Evolutionary conservation across 768 basidiomycete genomes (phyloP), one percentile per base, ranked within the genome.

Genomic region (Suillus weaverae): DNA sequence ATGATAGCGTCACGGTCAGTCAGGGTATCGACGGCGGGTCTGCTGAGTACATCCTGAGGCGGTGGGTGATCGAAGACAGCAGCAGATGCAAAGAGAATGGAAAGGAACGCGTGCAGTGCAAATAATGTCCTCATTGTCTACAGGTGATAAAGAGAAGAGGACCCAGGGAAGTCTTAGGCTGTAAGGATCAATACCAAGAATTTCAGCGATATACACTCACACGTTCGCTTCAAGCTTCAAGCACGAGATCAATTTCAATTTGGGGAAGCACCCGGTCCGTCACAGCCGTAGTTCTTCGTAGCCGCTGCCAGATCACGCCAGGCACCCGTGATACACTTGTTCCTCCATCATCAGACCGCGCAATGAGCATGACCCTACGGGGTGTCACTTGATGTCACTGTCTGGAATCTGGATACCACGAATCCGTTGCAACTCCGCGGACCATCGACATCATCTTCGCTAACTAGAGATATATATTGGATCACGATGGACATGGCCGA

Each of bases 1-100:
- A 71, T 60, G 11, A 30, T 44, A 1, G 43, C 62, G 14, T 68
- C 62, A 5, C 38, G 56, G 26, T 59, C 38, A 38, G 38, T 13
- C 18, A 59, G 38, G 10, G 30, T 18, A 41, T 59, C 36, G 10
- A 20, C 9, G 26, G 38, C 13, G 26, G 26, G 38, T 11, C 16
- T 57, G 5, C 26, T 16, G 38, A 59, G 38, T 30, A 59, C 38
- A 30, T 59, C 56, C 18, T 59, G 56, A 59, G 26, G 56, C 5
- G 38, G 38, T 26, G 10, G 38, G 3, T 38, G 36, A n/a, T 59
- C 56, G 38, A 59, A 26, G 6, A 59, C 33, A 1, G 56, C 38
- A 30, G 56, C 56, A 6, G 56, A 59, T 30, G 11, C 56, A 39
- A 20, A 59, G 26, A 41, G 26, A 30, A 59, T 5, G 41, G 56